phyloP scores from a whole-genome alignment of 257 asterid species.

The Plectranthus barbatus region DNA sequence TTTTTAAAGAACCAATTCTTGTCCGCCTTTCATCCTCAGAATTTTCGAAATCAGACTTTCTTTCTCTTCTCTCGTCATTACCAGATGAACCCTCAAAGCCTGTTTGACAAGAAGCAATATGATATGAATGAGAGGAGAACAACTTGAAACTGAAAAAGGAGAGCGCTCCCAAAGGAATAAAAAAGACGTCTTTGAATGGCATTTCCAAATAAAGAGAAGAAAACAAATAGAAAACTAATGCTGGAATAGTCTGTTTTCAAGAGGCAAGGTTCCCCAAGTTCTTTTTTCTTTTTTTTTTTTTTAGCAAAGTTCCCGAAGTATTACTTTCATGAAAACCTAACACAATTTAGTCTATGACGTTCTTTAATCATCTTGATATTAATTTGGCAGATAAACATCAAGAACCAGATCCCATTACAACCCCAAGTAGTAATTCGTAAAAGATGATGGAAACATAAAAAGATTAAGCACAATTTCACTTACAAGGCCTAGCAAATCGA shows the following conservation, averaged over 20 bases:
- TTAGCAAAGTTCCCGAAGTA: no score
- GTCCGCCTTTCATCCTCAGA: constrained; percentile 96
- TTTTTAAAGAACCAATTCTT: constrained; percentile 71
- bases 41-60: constrained; percentile 85
- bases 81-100: constrained; percentile 95
- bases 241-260: no score
- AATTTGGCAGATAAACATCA: background rate
- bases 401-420: background rate
- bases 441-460: constrained; percentile 13
- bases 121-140: background rate
- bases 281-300: no score
- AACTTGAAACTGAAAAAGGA: background rate
- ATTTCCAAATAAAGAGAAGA: no score
- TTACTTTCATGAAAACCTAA: no score
- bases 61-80: constrained; percentile 75
- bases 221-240: no score
- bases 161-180: no score
- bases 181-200: no score
- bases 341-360: no score
- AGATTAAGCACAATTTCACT: constrained; percentile 22
- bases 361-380: background rate
- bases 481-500: constrained; percentile 83
- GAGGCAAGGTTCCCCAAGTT: no score
- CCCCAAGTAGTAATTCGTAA: background rate
- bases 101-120: constrained; percentile 23